These are phyloP conservation scores for Endocalyx cinctus DNA, from an alignment of 2,329 filamentous ascomycete genomes.

Conservation along the genomic window DNA sequence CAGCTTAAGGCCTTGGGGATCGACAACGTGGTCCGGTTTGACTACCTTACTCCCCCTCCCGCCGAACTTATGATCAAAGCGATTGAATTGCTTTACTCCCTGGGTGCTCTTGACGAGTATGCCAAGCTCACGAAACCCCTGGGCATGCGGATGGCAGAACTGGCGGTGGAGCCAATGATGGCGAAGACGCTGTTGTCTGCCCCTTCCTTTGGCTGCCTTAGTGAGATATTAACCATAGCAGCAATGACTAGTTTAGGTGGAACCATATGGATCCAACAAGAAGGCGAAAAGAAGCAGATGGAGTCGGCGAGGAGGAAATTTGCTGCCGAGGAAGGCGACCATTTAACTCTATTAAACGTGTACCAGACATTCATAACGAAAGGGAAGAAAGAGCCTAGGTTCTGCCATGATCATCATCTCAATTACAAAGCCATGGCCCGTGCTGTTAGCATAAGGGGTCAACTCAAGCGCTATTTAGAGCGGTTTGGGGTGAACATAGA, in stretches of 20 bases:
- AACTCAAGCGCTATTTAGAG: conserved; percentile 83
- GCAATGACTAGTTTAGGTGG: conserved; percentile 89
- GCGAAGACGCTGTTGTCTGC: conserved; percentile 79
- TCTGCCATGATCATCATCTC: conserved; percentile 80
- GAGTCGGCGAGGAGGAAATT: conserved; percentile 77
- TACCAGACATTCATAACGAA: conserved; percentile 83
- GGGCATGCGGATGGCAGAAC: conserved; percentile 87
- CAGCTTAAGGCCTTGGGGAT: conserved; percentile 94
- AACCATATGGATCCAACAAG: conserved; percentile 75
- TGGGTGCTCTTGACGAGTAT: conserved; percentile 84
- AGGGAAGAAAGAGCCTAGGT: conserved; percentile 76
- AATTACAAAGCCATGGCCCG: conserved; percentile 81
- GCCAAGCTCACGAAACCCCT: conserved; percentile 85
- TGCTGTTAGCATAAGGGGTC: conserved; percentile 80
- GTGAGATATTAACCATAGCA: conserved; percentile 84
- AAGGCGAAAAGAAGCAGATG: conserved; percentile 69
- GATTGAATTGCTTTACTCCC: conserved; percentile 78
- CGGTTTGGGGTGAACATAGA: conserved; percentile 70
- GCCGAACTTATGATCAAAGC: conserved; percentile 80
- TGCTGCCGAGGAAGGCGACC: conserved; percentile 88
- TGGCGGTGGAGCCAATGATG: conserved; percentile 94
- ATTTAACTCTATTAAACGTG: conserved; percentile 88
- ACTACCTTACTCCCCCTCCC: conserved; percentile 82
- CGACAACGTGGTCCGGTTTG: conserved; percentile 87
- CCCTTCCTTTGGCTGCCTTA: conserved; percentile 69